Percentiles rank a stretch among this genome's conserved stretches.
Conservation (phyloP, 192 early-diverging fungal species). For the Coemansia sp. region DNA sequence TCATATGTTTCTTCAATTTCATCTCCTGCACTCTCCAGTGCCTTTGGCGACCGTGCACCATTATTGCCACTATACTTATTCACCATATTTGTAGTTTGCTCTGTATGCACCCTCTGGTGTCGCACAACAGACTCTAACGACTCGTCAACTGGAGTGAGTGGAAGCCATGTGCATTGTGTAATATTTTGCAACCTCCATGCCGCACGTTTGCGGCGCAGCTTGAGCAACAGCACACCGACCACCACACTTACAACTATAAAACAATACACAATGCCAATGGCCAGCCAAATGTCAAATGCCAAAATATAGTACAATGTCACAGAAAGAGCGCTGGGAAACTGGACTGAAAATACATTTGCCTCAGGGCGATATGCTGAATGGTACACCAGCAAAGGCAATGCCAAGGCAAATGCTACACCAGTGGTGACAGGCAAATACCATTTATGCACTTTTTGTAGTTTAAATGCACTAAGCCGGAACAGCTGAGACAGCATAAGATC, state of each 20-base stretch:
- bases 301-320: conserved; percentile 50
- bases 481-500: conserved; percentile 48
- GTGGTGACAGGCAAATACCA: conserved; percentile 48
- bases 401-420: conserved; percentile 26
- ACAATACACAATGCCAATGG: conserved; percentile 47
- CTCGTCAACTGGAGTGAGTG: not conserved
- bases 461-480: conserved; percentile 15
- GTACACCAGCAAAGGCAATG: conserved; percentile 46
- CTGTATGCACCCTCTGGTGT: not conserved
- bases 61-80: not conserved
- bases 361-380: conserved; percentile 40
- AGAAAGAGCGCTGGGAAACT: conserved; percentile 48
- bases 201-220: conserved; percentile 36
- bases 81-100: not conserved
- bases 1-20: not conserved
- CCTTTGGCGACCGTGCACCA: not conserved
- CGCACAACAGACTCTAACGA: not conserved
- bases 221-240: conserved; percentile 26
- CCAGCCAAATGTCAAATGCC: conserved; percentile 51
- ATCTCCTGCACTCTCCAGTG: not conserved
- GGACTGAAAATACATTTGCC: conserved; percentile 46
- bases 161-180: not conserved
- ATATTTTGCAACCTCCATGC: conserved; percentile 27
- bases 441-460: conserved; percentile 33
- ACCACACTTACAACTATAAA: conserved; percentile 45